These are phyloP conservation scores for Elongisporangium prolatum DNA, from an alignment of 352 stramenopile species.

Conservation along the genomic window DNA sequence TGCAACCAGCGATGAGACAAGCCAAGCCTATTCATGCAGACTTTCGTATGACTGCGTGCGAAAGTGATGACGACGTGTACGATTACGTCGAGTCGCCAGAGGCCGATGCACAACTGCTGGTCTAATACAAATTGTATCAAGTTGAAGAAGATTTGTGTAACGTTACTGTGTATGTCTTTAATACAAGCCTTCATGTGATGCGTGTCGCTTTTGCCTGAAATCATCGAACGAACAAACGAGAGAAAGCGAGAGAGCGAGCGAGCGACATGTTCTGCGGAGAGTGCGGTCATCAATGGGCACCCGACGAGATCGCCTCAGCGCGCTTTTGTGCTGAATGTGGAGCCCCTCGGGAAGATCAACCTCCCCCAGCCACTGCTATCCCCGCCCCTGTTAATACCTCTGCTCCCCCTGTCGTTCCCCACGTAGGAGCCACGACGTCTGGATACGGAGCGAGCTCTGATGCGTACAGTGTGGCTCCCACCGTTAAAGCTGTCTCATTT, in stretches of 20 bases:
- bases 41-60: constrained; percentile 51
- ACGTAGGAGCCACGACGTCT: constrained; percentile 3
- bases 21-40: constrained; percentile 28
- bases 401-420: constrained; percentile 1
- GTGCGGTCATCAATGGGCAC: constrained; percentile 75
- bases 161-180: not conserved
- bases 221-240: not conserved
- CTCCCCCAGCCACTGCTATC: constrained; percentile 6
- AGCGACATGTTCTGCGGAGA: constrained; percentile 76
- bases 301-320: constrained; percentile 72
- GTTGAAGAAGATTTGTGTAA: not conserved
- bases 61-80: constrained; percentile 20
- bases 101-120: not conserved
- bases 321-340: constrained; percentile 84
- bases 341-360: constrained; percentile 57
- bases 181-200: not conserved
- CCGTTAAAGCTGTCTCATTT: constrained; percentile 8
- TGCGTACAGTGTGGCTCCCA: constrained; percentile 7
- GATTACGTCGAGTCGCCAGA: constrained; percentile 1
- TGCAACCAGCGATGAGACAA: constrained; percentile 58
- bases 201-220: not conserved
- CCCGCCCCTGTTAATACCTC: constrained; percentile 1
- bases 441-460: constrained; percentile 10
- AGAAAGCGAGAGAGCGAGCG: not conserved
- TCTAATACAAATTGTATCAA: too few species aligned